Percentiles rank a stretch among this genome's conserved stretches.
phyloP scores from a whole-genome alignment of 2,329 filamentous ascomycete genomes.

The Aspergillus pseudoglaucus region DNA sequence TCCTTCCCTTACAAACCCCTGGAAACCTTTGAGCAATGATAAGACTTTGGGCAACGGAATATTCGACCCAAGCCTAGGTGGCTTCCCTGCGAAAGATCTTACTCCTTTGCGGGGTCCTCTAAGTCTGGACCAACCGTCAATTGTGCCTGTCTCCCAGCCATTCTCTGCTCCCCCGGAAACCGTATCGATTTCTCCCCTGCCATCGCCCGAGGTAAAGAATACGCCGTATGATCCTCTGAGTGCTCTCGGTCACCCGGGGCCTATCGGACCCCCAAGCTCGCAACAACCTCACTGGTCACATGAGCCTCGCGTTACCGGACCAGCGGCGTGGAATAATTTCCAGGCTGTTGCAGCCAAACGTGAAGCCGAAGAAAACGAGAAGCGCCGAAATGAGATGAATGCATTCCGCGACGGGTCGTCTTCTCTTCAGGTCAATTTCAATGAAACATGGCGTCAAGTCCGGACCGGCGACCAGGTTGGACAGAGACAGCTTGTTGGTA shows the following conservation, averaged over 20 bases:
- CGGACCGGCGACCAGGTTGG: conserved; percentile 35
- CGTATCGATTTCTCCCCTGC: conserved; percentile 27
- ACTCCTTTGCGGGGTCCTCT: conserved; percentile 35
- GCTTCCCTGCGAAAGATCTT: conserved; percentile 42
- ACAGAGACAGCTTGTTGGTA: conserved; percentile 32
- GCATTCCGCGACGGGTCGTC: conserved; percentile 30
- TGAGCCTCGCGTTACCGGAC: conserved; percentile 21
- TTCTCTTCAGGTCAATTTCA: conserved; percentile 31
- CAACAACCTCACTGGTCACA: conserved; percentile 28
- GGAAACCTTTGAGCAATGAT: conserved; percentile 52
- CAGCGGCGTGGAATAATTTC: conserved; percentile 42
- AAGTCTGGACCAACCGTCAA: conserved; percentile 33
- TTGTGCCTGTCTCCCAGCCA: conserved; percentile 25
- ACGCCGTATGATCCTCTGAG: conserved; percentile 33
- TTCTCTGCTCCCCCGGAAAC: conserved; percentile 30
- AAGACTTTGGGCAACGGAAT: conserved; percentile 58
- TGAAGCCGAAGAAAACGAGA: conserved; percentile 37
- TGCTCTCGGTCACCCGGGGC: conserved; percentile 37
- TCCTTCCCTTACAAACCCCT: conserved; percentile 45
- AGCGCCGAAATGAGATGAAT: conserved; percentile 34
- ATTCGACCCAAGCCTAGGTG: conserved; percentile 50
- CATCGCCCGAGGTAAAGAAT: conserved; percentile 35
- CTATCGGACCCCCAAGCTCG: conserved; percentile 41
- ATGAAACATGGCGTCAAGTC: conserved; percentile 44
- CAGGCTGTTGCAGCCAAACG: conserved; percentile 32